Percentiles rank a stretch among this genome's conserved stretches.
phyloP scores from a whole-genome alignment of 345 rosid species.

The Linum trigynum region DNA sequence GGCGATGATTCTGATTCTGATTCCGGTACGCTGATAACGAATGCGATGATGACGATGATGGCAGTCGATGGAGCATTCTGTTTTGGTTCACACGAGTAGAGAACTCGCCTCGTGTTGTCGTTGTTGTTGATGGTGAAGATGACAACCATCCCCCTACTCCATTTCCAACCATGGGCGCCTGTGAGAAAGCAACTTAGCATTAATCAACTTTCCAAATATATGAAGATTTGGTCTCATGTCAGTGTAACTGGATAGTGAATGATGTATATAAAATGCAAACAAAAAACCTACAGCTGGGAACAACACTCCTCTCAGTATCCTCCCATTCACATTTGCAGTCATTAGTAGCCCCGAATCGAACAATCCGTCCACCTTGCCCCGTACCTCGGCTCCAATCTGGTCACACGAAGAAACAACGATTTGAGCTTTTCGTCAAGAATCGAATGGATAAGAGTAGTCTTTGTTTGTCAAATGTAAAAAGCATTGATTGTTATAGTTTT shows the following conservation, averaged over 20 bases:
- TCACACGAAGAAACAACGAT: neutral
- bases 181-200: neutral
- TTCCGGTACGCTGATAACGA: neutral
- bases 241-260: neutral
- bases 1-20: neutral
- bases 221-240: neutral
- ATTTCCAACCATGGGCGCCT: conserved; percentile 28
- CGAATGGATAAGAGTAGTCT: neutral
- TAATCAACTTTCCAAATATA: no score
- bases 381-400: conserved; percentile 59
- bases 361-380: conserved; percentile 60
- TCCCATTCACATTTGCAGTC: conserved; percentile 59
- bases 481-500: conserved; percentile 3
- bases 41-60: neutral
- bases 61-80: neutral
- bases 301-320: conserved; percentile 56
- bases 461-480: neutral
- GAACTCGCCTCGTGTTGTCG: no score
- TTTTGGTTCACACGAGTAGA: neutral
- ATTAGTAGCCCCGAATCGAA: conserved; percentile 62
- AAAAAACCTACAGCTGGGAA: conserved; percentile 48
- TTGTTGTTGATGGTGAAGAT: conserved; percentile 15
- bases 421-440: neutral
- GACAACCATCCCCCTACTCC: conserved; percentile 12
- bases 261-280: neutral